Percentiles rank a stretch among this genome's conserved stretches.
These are phyloP conservation scores for Trichoderma polysporum DNA, from an alignment of 2,329 filamentous ascomycete species.

Conservation along the genomic window DNA sequence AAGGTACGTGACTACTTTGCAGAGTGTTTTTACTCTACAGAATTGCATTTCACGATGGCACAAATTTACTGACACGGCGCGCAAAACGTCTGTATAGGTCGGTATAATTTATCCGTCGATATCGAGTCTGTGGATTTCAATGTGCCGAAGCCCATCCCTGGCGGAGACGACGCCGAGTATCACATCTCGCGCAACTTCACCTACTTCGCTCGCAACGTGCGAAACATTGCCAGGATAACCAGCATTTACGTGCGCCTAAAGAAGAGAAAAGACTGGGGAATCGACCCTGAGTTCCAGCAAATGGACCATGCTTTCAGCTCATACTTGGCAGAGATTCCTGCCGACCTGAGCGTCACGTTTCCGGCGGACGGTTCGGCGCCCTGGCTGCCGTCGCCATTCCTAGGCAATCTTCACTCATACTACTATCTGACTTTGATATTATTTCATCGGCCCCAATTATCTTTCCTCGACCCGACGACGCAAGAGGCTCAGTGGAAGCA, in stretches of 20 bases:
- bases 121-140: slow-evolving; percentile 74
- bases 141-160: slow-evolving; percentile 61
- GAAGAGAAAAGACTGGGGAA: slow-evolving; percentile 79
- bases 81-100: slow-evolving; percentile 49
- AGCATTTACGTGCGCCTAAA: slow-evolving; percentile 71
- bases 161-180: slow-evolving; percentile 72
- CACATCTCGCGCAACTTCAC: slow-evolving; percentile 80
- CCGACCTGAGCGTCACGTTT: slow-evolving; percentile 75
- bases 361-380: slow-evolving; percentile 76
- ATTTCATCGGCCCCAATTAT: slow-evolving; percentile 82
- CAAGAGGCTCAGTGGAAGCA: slow-evolving; percentile 78
- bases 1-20: slow-evolving; percentile 65
- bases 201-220: slow-evolving; percentile 74
- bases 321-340: slow-evolving; percentile 75
- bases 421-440: slow-evolving; percentile 84
- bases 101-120: slow-evolving; percentile 74
- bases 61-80: neutral
- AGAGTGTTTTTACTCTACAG: too few species aligned
- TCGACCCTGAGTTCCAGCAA: slow-evolving; percentile 78
- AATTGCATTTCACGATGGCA: neutral
- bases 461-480: slow-evolving; percentile 69
- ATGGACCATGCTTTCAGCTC: slow-evolving; percentile 74
- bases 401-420: slow-evolving; percentile 87
- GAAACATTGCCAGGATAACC: slow-evolving; percentile 76
- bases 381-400: slow-evolving; percentile 81